A percentile compares a stretch with the other conserved stretches of the same genome.
phyloP scores from a whole-genome alignment of 495 filamentous ascomycete genomes.

The Daldinia caldariorum region DNA sequence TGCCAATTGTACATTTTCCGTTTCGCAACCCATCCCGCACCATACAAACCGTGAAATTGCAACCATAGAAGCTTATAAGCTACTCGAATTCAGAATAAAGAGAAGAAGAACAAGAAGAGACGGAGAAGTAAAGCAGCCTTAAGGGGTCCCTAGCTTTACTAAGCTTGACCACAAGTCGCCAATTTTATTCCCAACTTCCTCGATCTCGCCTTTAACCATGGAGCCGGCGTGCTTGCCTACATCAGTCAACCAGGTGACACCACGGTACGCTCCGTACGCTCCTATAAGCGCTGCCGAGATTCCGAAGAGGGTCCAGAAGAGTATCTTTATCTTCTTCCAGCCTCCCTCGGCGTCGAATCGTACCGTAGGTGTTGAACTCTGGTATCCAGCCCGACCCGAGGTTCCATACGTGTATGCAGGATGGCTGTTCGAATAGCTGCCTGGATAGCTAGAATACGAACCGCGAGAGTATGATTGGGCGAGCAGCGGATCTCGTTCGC shows the following conservation, averaged over 20 bases:
- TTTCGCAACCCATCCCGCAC: constrained; percentile 4
- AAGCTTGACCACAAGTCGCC: constrained; percentile 14
- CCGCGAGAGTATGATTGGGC: constrained; percentile 1
- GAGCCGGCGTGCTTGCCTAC: constrained; percentile 2
- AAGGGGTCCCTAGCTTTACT: not conserved
- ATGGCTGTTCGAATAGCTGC: constrained; percentile 9
- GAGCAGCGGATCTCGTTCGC: constrained; percentile 22
- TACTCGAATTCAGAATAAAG: not conserved
- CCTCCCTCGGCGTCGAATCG: constrained; percentile 4
- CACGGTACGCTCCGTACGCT: constrained; percentile 7
- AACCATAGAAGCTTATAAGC: not conserved
- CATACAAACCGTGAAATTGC: constrained; percentile 14
- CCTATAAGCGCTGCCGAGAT: not conserved
- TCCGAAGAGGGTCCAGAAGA: constrained; percentile 26
- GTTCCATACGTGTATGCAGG: constrained; percentile 6
- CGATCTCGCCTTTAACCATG: constrained; percentile 1
- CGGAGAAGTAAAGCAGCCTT: not conserved
- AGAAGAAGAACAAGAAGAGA: not conserved
- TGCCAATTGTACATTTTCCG: constrained; percentile 25
- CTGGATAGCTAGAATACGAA: constrained; percentile 2
- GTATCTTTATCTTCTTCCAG: constrained; percentile 21
- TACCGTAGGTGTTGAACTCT: not conserved
- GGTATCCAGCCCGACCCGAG: not conserved
- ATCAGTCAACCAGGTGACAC: constrained; percentile 10
- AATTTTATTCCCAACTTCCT: constrained; percentile 5